Conservation (phyloP, 2,329 filamentous ascomycete species). For the Pezicula neosporulosa region DNA sequence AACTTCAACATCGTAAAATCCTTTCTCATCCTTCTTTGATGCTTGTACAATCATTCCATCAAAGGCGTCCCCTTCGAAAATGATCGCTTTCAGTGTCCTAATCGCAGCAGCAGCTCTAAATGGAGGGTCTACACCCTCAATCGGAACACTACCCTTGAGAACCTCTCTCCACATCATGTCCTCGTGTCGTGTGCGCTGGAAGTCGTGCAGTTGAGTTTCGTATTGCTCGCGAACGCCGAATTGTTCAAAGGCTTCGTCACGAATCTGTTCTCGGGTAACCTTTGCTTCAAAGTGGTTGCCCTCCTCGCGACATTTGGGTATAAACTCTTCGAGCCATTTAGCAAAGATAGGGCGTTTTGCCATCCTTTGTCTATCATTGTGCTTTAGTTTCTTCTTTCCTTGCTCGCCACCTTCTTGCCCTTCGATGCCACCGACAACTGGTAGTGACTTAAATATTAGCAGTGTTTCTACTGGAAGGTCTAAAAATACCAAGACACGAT, state of each 20-base stretch:
- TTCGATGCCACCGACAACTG: slow-evolving; percentile 6
- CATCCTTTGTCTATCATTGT: slow-evolving; percentile 56
- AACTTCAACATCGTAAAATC: slow-evolving; percentile 39
- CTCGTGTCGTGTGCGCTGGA: slow-evolving; percentile 35
- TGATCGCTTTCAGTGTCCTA: slow-evolving; percentile 44
- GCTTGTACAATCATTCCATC: slow-evolving; percentile 32
- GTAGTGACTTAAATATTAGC: no score
- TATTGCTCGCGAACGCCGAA: slow-evolving; percentile 49
- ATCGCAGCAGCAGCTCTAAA: slow-evolving; percentile 25
- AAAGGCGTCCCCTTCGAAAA: slow-evolving; percentile 40
- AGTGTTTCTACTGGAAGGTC: no score
- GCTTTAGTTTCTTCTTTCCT: slow-evolving; percentile 35
- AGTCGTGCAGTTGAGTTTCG: slow-evolving; percentile 35
- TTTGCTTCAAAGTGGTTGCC: slow-evolving; percentile 29
- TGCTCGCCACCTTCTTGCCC: slow-evolving; percentile 29
- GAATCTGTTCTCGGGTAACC: slow-evolving; percentile 40
- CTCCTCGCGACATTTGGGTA: slow-evolving; percentile 46
- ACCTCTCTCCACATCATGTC: slow-evolving; percentile 42
- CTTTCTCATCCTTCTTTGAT: slow-evolving; percentile 31
- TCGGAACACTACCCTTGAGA: slow-evolving; percentile 37
- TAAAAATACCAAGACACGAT: no score
- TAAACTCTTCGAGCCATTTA: slow-evolving; percentile 59
- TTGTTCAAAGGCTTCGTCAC: slow-evolving; percentile 46
- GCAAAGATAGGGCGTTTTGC: slow-evolving; percentile 52
- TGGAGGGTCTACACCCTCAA: slow-evolving; percentile 12